Evolutionary conservation across 331 rosid genomes (phyloP).

Genomic region (Spiraea crenata): DNA sequence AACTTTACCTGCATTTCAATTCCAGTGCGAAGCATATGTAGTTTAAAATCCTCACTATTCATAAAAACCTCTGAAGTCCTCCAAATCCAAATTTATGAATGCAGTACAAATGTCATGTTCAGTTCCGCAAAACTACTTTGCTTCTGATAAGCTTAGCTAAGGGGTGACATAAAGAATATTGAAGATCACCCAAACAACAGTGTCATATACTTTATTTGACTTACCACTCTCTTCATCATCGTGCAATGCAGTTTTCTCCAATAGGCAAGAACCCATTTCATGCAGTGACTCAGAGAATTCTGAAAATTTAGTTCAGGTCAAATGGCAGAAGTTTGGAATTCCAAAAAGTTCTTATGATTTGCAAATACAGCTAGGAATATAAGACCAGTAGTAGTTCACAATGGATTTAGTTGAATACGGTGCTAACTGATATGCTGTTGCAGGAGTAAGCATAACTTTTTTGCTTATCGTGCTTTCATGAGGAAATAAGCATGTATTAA

Average conservation of each 20-base stretch:
- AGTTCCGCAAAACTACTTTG: not conserved
- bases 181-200: not conserved
- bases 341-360: not conserved
- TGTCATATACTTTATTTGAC: constrained; percentile 28
- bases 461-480: not conserved
- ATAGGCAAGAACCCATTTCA: constrained; percentile 82
- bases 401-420: too few species aligned
- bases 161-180: not conserved
- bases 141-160: not conserved
- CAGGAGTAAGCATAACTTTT: constrained; percentile 4
- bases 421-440: not conserved
- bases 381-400: not conserved
- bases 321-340: constrained; percentile 1
- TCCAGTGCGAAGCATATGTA: constrained; percentile 30
- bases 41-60: constrained; percentile 30
- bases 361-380: not conserved
- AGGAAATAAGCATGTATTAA: not conserved
- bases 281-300: constrained; percentile 84
- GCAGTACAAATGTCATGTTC: not conserved
- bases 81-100: not conserved
- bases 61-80: not conserved
- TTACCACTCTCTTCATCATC: constrained; percentile 74
- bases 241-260: constrained; percentile 60
- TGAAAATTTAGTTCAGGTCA: constrained; percentile 35
- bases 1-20: constrained; percentile 59